Evolutionary conservation across 2,329 filamentous ascomycete genomes (phyloP).

Genomic region (Aureobasidium sp.): DNA sequence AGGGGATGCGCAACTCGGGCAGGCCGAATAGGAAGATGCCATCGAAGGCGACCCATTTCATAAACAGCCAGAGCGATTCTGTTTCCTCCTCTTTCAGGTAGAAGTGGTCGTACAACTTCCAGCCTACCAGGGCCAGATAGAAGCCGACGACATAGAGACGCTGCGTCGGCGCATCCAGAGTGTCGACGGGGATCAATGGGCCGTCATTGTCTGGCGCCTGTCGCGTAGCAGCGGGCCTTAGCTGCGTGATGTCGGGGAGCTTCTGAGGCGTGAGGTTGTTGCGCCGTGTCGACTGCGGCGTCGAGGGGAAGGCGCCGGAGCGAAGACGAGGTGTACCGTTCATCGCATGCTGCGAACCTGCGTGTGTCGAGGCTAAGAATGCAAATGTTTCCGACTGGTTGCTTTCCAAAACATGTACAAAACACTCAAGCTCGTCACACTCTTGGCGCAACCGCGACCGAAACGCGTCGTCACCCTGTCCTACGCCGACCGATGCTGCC

Average conservation of each 20-base stretch:
- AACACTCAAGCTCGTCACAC: slow-evolving; percentile 5
- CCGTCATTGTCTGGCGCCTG: slow-evolving; percentile 21
- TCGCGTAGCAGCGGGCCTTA: neutral
- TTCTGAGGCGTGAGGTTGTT: slow-evolving; percentile 28
- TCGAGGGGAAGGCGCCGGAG: slow-evolving; percentile 68
- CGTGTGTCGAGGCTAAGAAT: neutral
- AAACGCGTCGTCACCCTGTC: slow-evolving; percentile 9
- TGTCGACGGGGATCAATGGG: slow-evolving; percentile 71
- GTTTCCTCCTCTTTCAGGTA: slow-evolving; percentile 71
- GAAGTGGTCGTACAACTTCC: slow-evolving; percentile 82
- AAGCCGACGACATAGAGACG: slow-evolving; percentile 78
- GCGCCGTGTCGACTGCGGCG: slow-evolving; percentile 45
- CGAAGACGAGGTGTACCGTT: slow-evolving; percentile 74
- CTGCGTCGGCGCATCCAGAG: slow-evolving; percentile 87
- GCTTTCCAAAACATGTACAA: neutral
- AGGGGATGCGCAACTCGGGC: slow-evolving; percentile 84
- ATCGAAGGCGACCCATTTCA: slow-evolving; percentile 91
- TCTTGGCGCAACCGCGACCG: slow-evolving; percentile 2
- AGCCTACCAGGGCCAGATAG: slow-evolving; percentile 69
- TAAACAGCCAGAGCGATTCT: slow-evolving; percentile 80
- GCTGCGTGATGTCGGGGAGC: slow-evolving; percentile 25
- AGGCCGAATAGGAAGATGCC: slow-evolving; percentile 79
- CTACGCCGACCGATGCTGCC: no score
- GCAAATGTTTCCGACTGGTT: neutral
- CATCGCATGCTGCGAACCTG: slow-evolving; percentile 55